These are phyloP conservation scores for Cordyceps pruinosa DNA, from an alignment of 2,329 filamentous ascomycete species.

Conservation along the genomic window DNA sequence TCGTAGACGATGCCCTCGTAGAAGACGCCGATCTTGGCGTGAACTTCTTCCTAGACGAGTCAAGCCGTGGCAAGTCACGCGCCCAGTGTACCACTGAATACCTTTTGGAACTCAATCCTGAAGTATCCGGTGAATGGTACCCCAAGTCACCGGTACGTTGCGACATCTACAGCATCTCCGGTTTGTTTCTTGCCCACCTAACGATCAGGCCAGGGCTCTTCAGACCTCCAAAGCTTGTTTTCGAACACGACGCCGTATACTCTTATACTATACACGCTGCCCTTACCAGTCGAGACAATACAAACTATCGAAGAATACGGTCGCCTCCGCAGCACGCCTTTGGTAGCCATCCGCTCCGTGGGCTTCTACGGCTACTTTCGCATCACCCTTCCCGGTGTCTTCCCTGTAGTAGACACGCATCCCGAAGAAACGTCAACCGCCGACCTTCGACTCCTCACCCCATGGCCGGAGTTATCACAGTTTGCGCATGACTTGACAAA, in stretches of 20 bases:
- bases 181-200: background rate
- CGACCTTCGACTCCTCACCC: constrained; percentile 75
- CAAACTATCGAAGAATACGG: constrained; percentile 41
- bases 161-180: background rate
- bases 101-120: constrained; percentile 83
- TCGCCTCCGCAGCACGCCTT: constrained; percentile 56
- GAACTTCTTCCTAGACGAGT: constrained; percentile 91
- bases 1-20: constrained; percentile 75
- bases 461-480: constrained; percentile 73
- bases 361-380: constrained; percentile 90
- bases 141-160: constrained; percentile 39
- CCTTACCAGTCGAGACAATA: constrained; percentile 38
- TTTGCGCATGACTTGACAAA: constrained; percentile 62
- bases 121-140: constrained; percentile 72
- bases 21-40: constrained; percentile 78
- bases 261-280: constrained; percentile 48
- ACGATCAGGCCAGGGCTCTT: constrained; percentile 18
- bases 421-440: constrained; percentile 79
- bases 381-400: constrained; percentile 68
- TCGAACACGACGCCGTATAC: constrained; percentile 38
- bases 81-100: constrained; percentile 71
- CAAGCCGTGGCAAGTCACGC: constrained; percentile 66
- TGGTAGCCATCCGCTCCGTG: constrained; percentile 78
- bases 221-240: constrained; percentile 37
- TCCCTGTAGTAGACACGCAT: constrained; percentile 92